These are phyloP conservation scores for Coemansia sp. DNA, from an alignment of 192 early-diverging fungal genomes.

Conservation along the genomic window DNA sequence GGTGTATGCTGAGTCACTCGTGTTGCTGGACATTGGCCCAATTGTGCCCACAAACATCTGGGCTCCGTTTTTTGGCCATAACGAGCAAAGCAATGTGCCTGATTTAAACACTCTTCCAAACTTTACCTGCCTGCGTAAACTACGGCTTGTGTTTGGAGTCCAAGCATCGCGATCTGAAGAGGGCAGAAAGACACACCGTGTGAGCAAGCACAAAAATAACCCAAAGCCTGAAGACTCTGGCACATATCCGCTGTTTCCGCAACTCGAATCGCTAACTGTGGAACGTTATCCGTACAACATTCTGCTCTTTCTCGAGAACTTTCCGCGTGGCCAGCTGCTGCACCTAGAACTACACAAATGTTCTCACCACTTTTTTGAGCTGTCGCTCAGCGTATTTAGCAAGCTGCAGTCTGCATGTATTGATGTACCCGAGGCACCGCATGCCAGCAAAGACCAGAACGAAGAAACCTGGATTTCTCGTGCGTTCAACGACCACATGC, in stretches of 20 bases:
- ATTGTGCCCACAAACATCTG: conserved; percentile 32
- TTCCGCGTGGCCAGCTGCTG: conserved; percentile 30
- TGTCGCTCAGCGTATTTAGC: conserved; percentile 18
- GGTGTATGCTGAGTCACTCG: conserved; percentile 14
- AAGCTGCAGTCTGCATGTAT: not conserved
- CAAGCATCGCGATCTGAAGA: not conserved
- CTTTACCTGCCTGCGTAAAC: conserved; percentile 22
- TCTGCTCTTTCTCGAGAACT: conserved; percentile 33
- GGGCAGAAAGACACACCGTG: not conserved
- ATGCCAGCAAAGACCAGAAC: conserved; percentile 5
- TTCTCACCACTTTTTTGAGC: conserved; percentile 6
- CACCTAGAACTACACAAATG: conserved; percentile 24
- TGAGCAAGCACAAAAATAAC: conserved; percentile 5
- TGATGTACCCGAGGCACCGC: conserved; percentile 16
- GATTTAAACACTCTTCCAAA: not conserved
- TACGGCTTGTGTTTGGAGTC: conserved; percentile 24
- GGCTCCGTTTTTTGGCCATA: conserved; percentile 16
- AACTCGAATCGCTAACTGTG: conserved; percentile 20
- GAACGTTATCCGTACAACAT: conserved; percentile 29
- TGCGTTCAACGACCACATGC: not conserved
- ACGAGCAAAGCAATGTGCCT: not conserved
- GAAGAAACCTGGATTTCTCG: conserved; percentile 20
- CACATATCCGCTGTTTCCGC: conserved; percentile 24
- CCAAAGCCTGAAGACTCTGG: conserved; percentile 8
- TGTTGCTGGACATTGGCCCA: conserved; percentile 36